Evolutionary conservation across 2,329 filamentous ascomycete genomes (phyloP).

Genomic region (Pseudocercospora crystallina): DNA sequence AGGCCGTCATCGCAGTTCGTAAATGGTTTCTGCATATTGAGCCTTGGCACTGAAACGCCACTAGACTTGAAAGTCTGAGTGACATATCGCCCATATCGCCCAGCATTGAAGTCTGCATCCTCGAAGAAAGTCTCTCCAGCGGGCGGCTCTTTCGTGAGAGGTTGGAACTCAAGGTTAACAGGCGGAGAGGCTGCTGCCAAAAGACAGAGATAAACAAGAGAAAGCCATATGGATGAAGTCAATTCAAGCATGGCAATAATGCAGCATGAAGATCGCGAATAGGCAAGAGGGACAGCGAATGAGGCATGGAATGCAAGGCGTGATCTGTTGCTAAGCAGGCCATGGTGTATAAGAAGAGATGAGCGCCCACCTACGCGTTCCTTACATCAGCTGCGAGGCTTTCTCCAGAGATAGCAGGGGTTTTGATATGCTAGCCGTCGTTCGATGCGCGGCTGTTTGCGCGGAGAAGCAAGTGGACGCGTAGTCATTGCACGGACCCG

Average conservation of each 20-base stretch:
- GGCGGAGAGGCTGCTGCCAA: slow-evolving; percentile 17
- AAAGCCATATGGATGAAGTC: slow-evolving; percentile 1
- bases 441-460: background rate
- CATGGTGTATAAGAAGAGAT: background rate
- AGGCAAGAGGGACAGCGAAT: no score
- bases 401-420: background rate
- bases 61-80: slow-evolving; percentile 34
- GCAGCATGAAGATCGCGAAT: no score
- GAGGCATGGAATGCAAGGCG: background rate
- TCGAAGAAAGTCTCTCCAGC: slow-evolving; percentile 18
- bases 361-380: background rate
- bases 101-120: slow-evolving; percentile 34
- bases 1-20: slow-evolving; percentile 31
- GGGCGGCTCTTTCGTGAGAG: slow-evolving; percentile 5
- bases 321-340: background rate
- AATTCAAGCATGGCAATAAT: slow-evolving; percentile 2
- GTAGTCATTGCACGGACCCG: slow-evolving; percentile 5
- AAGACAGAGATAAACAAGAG: background rate
- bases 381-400: background rate
- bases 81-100: slow-evolving; percentile 38
- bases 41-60: slow-evolving; percentile 33
- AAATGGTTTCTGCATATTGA: slow-evolving; percentile 29
- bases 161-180: slow-evolving; percentile 1
- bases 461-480: background rate
- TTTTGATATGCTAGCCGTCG: background rate